Evolutionary conservation across 208 protist genomes (phyloP).

Genomic region (Angomonas ambiguus): DNA sequence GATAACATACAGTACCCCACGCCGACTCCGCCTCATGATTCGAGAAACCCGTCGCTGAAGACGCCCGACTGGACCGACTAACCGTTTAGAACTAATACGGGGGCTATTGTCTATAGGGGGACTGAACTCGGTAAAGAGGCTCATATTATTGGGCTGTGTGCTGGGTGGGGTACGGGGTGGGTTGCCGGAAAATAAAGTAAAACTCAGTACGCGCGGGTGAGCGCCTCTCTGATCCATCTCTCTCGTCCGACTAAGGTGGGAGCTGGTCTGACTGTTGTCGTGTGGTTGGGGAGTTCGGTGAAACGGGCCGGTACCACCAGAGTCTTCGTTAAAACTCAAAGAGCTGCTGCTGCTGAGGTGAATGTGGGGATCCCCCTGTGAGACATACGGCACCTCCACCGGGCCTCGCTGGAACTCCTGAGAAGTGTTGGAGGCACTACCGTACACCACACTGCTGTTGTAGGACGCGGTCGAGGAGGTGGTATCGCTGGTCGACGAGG

Average conservation of each 20-base stretch:
- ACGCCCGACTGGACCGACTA: neutral
- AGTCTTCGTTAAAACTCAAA: neutral
- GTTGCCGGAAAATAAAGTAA: neutral
- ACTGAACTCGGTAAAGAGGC: neutral
- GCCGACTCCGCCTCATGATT: neutral
- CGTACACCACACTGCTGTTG: neutral
- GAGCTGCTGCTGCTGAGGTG: constrained; percentile 4
- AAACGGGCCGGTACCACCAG: neutral
- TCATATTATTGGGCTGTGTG: neutral
- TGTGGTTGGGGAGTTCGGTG: too few species aligned
- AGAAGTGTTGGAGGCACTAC: neutral
- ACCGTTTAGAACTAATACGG: neutral
- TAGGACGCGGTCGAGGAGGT: neutral
- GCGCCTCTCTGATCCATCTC: too few species aligned
- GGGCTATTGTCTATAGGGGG: neutral
- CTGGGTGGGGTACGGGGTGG: neutral
- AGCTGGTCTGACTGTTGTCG: too few species aligned
- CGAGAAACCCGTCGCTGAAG: neutral
- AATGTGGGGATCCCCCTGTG: neutral
- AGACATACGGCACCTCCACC: neutral
- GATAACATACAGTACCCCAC: neutral
- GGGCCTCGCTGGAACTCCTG: neutral
- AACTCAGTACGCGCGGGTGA: neutral
- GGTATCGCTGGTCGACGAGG: neutral
- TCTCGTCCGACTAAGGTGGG: too few species aligned